Percentiles rank a stretch among this genome's conserved stretches.
Conservation (phyloP, 768 basidiomycete genomes). For the Coprinopsis marcescibilis region DNA sequence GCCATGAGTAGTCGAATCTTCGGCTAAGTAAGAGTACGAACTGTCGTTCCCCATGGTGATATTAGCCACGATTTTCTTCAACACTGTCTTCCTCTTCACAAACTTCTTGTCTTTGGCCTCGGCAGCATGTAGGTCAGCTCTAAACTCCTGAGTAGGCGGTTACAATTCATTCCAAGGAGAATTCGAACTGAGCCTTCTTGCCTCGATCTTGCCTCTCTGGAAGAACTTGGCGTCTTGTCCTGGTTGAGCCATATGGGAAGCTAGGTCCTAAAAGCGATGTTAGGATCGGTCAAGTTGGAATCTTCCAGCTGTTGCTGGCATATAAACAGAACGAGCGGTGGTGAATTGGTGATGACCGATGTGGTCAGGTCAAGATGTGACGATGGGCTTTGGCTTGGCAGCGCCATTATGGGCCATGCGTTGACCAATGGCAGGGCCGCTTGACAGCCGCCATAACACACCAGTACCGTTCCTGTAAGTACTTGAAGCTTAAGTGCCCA, state of each 20-base stretch:
- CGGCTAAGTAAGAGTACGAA: slow-evolving; percentile 41
- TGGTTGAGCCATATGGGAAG: slow-evolving; percentile 39
- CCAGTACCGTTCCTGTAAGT: background rate
- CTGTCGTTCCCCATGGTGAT: slow-evolving; percentile 99
- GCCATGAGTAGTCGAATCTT: slow-evolving; percentile 14
- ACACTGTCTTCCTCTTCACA: slow-evolving; percentile 83
- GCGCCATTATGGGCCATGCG: no score
- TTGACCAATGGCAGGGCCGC: background rate
- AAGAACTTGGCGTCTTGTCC: slow-evolving; percentile 93
- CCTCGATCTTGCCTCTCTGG: slow-evolving; percentile 88
- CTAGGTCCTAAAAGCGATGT: background rate
- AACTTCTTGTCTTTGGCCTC: slow-evolving; percentile 97
- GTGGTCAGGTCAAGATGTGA: background rate
- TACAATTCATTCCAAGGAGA: no score
- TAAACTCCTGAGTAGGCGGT: slow-evolving; percentile 60
- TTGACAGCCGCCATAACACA: background rate
- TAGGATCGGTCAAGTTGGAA: no score
- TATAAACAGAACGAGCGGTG: background rate
- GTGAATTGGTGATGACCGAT: no score
- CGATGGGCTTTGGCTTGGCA: background rate
- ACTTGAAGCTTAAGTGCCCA: background rate
- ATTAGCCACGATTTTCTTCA: slow-evolving; percentile 98
- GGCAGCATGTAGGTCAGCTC: slow-evolving; percentile 84
- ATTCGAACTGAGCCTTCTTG: slow-evolving; percentile 24
- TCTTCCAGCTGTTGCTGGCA: background rate